Percentiles rank a stretch among this genome's conserved stretches.
Conservation (phyloP, 345 rosid species). For the Lenwebbia sp. region DNA sequence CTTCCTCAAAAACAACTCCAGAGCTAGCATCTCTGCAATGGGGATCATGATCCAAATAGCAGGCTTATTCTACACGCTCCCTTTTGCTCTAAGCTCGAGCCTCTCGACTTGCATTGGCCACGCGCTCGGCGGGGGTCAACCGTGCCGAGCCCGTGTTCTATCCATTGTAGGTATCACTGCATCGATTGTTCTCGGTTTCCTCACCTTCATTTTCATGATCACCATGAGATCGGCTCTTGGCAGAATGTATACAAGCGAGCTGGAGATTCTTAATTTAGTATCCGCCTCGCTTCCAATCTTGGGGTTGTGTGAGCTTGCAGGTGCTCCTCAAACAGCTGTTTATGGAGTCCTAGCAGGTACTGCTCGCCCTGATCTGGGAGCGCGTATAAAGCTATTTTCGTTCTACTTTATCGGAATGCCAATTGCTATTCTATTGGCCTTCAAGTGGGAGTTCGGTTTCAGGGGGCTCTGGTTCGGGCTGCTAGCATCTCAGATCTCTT, state of each 20-base stretch:
- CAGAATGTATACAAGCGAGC: constrained; percentile 11
- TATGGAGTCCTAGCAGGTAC: constrained; percentile 19
- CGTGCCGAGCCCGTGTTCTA: constrained; percentile 6
- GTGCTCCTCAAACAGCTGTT: constrained; percentile 24
- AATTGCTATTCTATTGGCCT: not conserved
- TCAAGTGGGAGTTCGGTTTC: not conserved
- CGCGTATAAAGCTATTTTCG: constrained; percentile 11
- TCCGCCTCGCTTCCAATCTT: constrained; percentile 16
- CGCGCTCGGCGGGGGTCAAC: constrained; percentile 11
- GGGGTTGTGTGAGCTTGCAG: constrained; percentile 25
- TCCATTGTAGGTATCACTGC: constrained; percentile 9
- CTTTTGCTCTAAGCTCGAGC: constrained; percentile 14
- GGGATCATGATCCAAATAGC: constrained; percentile 28
- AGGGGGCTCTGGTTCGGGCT: constrained; percentile 2
- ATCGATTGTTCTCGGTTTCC: constrained; percentile 7
- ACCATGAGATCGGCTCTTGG: constrained; percentile 15
- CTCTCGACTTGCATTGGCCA: constrained; percentile 22
- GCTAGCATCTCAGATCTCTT: constrained; percentile 21
- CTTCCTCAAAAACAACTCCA: constrained; percentile 7
- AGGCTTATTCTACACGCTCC: constrained; percentile 18
- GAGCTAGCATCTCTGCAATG: constrained; percentile 23
- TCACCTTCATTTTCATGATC: constrained; percentile 6
- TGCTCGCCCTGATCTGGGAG: constrained; percentile 10
- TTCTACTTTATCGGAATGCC: constrained; percentile 26
- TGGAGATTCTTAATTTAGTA: constrained; percentile 14